Conservation (phyloP, 768 basidiomycete species). For the Grammothele lineata region DNA sequence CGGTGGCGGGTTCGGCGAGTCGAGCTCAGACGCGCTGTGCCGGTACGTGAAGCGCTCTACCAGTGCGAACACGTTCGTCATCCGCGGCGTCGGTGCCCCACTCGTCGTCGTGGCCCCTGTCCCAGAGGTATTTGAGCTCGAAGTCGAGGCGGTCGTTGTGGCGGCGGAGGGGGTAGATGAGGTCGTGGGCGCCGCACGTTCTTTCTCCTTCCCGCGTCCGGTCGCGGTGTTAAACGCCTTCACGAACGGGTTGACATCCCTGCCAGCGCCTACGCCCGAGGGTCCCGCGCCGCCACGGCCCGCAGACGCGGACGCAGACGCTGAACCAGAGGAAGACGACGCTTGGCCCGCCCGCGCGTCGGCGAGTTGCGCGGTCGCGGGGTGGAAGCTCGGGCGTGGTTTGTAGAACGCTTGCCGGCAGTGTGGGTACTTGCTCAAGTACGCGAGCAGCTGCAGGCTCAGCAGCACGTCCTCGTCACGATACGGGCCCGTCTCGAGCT, state of each 20-base stretch:
- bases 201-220: constrained; percentile 46
- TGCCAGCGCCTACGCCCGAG: constrained; percentile 21
- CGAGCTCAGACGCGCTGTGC: constrained; percentile 76
- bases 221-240: constrained; percentile 40
- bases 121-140: constrained; percentile 7
- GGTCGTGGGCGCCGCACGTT: constrained; percentile 20
- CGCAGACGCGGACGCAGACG: constrained; percentile 1
- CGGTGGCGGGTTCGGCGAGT: constrained; percentile 62
- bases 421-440: constrained; percentile 96
- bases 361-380: constrained; percentile 45
- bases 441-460: constrained; percentile 88
- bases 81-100: constrained; percentile 35
- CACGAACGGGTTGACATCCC: constrained; percentile 40
- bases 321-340: constrained; percentile 4
- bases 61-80: constrained; percentile 92
- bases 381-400: constrained; percentile 76
- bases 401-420: constrained; percentile 96
- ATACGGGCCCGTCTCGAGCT: constrained; percentile 60
- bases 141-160: constrained; percentile 3
- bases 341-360: constrained; percentile 2
- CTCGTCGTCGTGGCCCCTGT: constrained; percentile 15
- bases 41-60: constrained; percentile 97
- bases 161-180: constrained; percentile 5
- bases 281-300: constrained; percentile 9
- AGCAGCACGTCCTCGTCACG: constrained; percentile 93